Evolutionary conservation across 768 basidiomycete species (phyloP).

Genomic region (Lactarius vividus): DNA sequence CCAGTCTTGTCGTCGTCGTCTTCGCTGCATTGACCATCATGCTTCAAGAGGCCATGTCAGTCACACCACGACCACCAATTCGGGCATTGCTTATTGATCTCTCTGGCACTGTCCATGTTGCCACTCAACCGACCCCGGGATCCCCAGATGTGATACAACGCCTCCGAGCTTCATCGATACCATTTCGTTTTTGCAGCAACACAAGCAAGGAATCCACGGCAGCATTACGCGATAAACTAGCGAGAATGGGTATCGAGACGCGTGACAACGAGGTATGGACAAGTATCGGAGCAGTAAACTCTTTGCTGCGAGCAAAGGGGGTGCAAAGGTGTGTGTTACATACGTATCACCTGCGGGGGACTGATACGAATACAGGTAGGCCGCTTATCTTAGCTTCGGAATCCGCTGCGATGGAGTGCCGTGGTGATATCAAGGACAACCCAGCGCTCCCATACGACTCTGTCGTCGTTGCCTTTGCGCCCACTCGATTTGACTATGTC

Average conservation of each 20-base stretch:
- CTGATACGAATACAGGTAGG: constrained; percentile 47
- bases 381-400: constrained; percentile 37
- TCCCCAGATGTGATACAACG: constrained; percentile 46
- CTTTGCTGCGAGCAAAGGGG: constrained; percentile 40
- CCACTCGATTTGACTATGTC: constrained; percentile 48
- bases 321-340: constrained; percentile 40
- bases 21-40: background rate
- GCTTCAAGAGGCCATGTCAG: background rate
- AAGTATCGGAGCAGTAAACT: constrained; percentile 57
- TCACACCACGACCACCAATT: constrained; percentile 39
- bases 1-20: background rate
- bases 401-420: constrained; percentile 31
- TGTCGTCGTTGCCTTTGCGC: constrained; percentile 64
- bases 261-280: constrained; percentile 53
- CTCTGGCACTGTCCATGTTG: constrained; percentile 64
- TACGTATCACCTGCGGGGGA: constrained; percentile 14
- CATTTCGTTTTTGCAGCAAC: constrained; percentile 63
- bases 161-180: constrained; percentile 35
- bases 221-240: constrained; percentile 44
- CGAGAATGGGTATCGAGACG: constrained; percentile 49
- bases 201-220: constrained; percentile 61
- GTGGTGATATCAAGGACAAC: constrained; percentile 19
- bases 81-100: constrained; percentile 61
- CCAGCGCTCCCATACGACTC: constrained; percentile 43
- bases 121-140: constrained; percentile 44